These are phyloP conservation scores for Pseudoturritis turrita DNA, from an alignment of 345 rosid species.

Conservation along the genomic window DNA sequence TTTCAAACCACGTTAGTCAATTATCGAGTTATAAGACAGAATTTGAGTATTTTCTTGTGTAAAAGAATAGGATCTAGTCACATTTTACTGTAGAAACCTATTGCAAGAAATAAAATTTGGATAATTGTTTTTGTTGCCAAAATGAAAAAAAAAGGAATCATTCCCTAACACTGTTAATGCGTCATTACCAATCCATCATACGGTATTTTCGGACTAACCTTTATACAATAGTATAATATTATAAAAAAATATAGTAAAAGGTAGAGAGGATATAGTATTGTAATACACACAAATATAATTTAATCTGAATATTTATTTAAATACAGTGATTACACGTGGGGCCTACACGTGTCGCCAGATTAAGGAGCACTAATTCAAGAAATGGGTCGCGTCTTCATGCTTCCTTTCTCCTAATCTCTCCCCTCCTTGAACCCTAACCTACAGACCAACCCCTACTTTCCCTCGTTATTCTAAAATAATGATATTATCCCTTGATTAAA, in stretches of 20 bases:
- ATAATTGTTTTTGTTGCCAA: neutral
- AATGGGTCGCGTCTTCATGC: conserved; percentile 31
- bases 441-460: conserved; percentile 33
- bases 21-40: neutral
- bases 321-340: conserved; percentile 31
- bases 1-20: neutral
- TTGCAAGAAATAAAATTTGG: neutral
- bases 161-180: conserved; percentile 15
- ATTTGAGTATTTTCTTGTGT: neutral
- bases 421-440: conserved; percentile 39
- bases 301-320: no score
- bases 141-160: conserved; percentile 6
- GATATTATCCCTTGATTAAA: neutral
- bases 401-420: conserved; percentile 33
- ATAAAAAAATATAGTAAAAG: conserved; percentile 9
- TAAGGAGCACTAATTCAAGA: conserved; percentile 33
- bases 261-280: neutral
- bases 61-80: neutral
- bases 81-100: neutral
- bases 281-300: neutral
- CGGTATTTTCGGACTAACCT: neutral
- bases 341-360: conserved; percentile 32
- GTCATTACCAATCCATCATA: conserved; percentile 27
- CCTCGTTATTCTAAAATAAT: neutral
- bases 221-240: neutral